These are phyloP conservation scores for Tetrapisispora fleetii DNA, from an alignment of 805 yeast species.

Conservation along the genomic window DNA sequence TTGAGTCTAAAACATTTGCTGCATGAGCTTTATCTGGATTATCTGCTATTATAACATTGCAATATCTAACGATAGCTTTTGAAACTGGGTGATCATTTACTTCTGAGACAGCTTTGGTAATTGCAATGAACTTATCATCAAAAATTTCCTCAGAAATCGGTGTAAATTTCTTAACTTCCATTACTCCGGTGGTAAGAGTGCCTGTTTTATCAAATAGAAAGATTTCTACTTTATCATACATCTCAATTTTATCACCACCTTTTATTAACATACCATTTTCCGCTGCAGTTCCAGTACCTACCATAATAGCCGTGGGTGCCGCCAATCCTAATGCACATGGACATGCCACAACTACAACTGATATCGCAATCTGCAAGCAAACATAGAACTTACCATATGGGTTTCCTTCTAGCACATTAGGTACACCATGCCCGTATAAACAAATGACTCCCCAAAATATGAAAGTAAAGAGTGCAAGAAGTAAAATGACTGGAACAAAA, in stretches of 20 bases:
- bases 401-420: constrained; percentile 36
- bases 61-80: constrained; percentile 45
- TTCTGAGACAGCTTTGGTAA: constrained; percentile 5
- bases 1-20: constrained; percentile 14
- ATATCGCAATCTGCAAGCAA: constrained; percentile 71
- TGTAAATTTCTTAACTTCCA: constrained; percentile 37
- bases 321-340: constrained; percentile 97
- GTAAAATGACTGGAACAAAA: constrained; percentile 70
- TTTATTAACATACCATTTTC: constrained; percentile 79
- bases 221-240: constrained; percentile 50
- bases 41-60: constrained; percentile 11
- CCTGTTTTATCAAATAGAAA: constrained; percentile 94
- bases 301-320: constrained; percentile 98
- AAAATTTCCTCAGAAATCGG: background rate
- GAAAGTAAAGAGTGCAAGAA: constrained; percentile 57
- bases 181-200: constrained; percentile 77
- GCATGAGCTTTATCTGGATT: background rate
- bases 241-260: constrained; percentile 85
- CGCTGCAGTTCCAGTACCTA: constrained; percentile 96
- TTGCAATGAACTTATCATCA: constrained; percentile 6
- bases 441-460: constrained; percentile 43
- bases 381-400: constrained; percentile 49
- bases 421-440: constrained; percentile 31
- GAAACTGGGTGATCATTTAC: constrained; percentile 87
- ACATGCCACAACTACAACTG: constrained; percentile 95